These are phyloP conservation scores for Teratosphaeria gauchensis DNA, from an alignment of 2,329 filamentous ascomycete genomes.

Conservation along the genomic window DNA sequence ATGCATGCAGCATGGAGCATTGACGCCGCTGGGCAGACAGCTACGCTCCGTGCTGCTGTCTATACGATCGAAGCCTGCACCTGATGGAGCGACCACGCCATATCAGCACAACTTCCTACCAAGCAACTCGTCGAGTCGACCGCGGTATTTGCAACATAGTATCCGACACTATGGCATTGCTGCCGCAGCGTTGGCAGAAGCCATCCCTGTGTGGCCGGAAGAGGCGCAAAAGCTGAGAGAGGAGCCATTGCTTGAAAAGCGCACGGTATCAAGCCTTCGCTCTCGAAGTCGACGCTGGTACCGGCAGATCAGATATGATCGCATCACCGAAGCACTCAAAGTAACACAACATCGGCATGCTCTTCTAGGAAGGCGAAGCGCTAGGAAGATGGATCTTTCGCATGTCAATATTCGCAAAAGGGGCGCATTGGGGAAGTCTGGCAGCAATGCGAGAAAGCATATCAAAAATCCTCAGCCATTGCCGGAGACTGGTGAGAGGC, in stretches of 20 bases:
- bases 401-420: background rate
- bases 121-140: background rate
- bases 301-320: background rate
- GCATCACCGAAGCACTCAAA: background rate
- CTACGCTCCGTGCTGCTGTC: slow-evolving; percentile 19
- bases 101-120: background rate
- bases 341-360: background rate
- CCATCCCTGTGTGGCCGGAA: background rate
- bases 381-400: background rate
- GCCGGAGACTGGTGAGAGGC: background rate
- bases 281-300: background rate
- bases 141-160: background rate
- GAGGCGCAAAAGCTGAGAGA: background rate
- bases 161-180: background rate
- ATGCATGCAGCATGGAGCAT: slow-evolving; percentile 26
- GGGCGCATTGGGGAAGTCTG: background rate
- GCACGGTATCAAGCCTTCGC: background rate
- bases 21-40: slow-evolving; percentile 26
- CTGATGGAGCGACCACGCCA: background rate
- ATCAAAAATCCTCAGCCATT: background rate
- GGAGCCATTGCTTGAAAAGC: background rate
- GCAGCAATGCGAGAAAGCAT: background rate
- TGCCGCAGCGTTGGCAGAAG: background rate
- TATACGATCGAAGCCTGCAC: slow-evolving; percentile 1
- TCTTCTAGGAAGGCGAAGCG: background rate